Percentiles rank a stretch among this genome's conserved stretches.
These are phyloP conservation scores for Phytophthora meadii DNA, from an alignment of 352 stramenopile species.

Conservation along the genomic window DNA sequence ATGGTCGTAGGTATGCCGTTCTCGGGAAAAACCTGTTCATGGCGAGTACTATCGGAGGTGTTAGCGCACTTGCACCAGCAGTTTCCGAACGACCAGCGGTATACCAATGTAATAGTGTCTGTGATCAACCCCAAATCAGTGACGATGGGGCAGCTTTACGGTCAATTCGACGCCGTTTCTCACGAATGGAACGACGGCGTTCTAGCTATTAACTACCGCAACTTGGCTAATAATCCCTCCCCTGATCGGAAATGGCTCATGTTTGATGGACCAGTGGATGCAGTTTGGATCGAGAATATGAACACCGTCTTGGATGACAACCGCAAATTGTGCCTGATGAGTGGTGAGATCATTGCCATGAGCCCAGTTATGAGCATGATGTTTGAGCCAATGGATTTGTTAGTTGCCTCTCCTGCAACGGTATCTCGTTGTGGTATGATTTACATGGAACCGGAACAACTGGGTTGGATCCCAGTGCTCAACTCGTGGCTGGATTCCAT, in stretches of 20 bases:
- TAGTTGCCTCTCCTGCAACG: slow-evolving; percentile 93
- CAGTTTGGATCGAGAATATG: slow-evolving; percentile 97
- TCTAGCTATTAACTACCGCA: slow-evolving; percentile 93
- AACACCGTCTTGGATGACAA: slow-evolving; percentile 96
- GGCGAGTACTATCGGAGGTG: slow-evolving; percentile 91
- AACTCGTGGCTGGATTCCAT: slow-evolving; percentile 91
- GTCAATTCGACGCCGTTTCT: slow-evolving; percentile 94
- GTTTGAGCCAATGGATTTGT: slow-evolving; percentile 95
- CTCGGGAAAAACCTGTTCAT: slow-evolving; percentile 93
- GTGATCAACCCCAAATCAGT: slow-evolving; percentile 96
- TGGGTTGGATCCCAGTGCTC: slow-evolving; percentile 90
- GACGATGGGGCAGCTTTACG: slow-evolving; percentile 94
- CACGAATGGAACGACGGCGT: slow-evolving; percentile 96
- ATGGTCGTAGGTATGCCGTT: slow-evolving; percentile 97
- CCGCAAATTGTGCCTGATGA: slow-evolving; percentile 95
- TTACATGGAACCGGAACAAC: slow-evolving; percentile 93
- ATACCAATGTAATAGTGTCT: slow-evolving; percentile 75
- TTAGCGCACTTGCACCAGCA: slow-evolving; percentile 78
- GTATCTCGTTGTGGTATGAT: slow-evolving; percentile 95
- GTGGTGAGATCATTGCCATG: slow-evolving; percentile 96
- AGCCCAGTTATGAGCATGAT: slow-evolving; percentile 96
- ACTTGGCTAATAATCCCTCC: slow-evolving; percentile 77
- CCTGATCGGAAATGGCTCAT: slow-evolving; percentile 92
- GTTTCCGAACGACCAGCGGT: slow-evolving; percentile 72
- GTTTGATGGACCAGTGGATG: slow-evolving; percentile 94